Percentiles rank a stretch among this genome's conserved stretches.
These are phyloP conservation scores for Podospora fimiseda DNA, from an alignment of 495 filamentous ascomycete species.

Conservation along the genomic window DNA sequence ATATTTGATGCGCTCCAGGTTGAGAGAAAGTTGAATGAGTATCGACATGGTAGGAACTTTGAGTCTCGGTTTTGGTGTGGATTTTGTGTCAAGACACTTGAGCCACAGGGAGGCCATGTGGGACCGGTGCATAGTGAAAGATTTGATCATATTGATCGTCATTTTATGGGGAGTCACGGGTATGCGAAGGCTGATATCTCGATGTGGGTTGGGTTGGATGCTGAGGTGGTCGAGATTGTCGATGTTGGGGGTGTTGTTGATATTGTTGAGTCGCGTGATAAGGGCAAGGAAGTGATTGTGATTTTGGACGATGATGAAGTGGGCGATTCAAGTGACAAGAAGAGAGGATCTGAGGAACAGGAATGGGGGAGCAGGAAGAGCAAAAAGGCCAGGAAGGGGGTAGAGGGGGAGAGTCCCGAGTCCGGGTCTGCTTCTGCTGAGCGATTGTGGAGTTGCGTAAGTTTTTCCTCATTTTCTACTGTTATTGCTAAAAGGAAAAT, in stretches of 20 bases:
- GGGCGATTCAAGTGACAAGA: too few species aligned
- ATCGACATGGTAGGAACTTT: conserved; percentile 62
- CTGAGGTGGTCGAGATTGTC: neutral
- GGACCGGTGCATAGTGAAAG: conserved; percentile 64
- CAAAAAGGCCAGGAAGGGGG: neutral
- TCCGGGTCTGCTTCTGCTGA: too few species aligned
- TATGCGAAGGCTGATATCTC: conserved; percentile 24
- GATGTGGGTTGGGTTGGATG: conserved; percentile 33
- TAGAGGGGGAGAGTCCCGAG: too few species aligned
- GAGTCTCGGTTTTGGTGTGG: conserved; percentile 83
- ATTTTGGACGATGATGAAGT: neutral
- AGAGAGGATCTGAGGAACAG: neutral
- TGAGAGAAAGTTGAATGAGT: conserved; percentile 43
- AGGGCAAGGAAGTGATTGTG: neutral
- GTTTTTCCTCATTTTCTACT: neutral
- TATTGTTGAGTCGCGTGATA: neutral
- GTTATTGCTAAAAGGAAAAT: neutral
- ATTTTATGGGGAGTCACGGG: conserved; percentile 50
- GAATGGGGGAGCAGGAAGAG: neutral
- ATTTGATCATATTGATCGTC: conserved; percentile 82
- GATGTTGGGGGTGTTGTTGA: neutral
- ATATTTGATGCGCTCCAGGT: conserved; percentile 36
- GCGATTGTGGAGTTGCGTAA: neutral
- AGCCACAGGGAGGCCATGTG: conserved; percentile 48
- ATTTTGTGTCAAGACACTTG: conserved; percentile 61